Evolutionary conservation across 2,329 filamentous ascomycete species (phyloP).

Genomic region (Tolypocladium album): DNA sequence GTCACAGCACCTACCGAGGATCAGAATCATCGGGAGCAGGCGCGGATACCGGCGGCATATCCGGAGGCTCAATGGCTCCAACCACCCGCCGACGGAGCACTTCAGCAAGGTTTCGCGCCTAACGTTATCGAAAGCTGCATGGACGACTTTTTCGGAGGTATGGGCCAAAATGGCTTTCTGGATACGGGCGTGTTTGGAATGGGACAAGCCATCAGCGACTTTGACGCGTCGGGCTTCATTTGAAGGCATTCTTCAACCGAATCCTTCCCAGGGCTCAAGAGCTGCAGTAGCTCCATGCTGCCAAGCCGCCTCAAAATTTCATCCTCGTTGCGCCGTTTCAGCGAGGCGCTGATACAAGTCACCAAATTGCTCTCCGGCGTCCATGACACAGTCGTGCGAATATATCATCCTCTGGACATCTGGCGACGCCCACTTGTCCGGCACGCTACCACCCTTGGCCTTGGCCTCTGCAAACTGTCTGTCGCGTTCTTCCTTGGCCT

Average conservation of each 20-base stretch:
- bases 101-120: neutral
- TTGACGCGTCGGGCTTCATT: conserved; percentile 9
- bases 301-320: neutral
- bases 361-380: conserved; percentile 41
- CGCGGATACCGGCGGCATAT: neutral
- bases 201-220: conserved; percentile 8
- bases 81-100: neutral
- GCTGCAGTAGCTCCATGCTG: too few species aligned
- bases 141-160: conserved; percentile 6
- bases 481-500: conserved; percentile 46
- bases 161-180: conserved; percentile 3
- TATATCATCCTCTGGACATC: conserved; percentile 58
- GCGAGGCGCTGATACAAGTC: conserved; percentile 27
- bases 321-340: neutral
- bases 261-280: too few species aligned
- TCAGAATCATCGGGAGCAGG: neutral
- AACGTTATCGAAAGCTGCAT: conserved; percentile 2
- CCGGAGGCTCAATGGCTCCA: neutral
- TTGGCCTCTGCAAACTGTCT: conserved; percentile 40
- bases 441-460: conserved; percentile 36
- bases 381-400: conserved; percentile 46
- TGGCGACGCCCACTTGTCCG: conserved; percentile 60
- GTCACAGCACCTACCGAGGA: neutral
- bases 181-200: conserved; percentile 4
- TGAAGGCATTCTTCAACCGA: neutral